Conservation (phyloP, 1,284 basidiomycete species). For the Phylloporus sp. region DNA sequence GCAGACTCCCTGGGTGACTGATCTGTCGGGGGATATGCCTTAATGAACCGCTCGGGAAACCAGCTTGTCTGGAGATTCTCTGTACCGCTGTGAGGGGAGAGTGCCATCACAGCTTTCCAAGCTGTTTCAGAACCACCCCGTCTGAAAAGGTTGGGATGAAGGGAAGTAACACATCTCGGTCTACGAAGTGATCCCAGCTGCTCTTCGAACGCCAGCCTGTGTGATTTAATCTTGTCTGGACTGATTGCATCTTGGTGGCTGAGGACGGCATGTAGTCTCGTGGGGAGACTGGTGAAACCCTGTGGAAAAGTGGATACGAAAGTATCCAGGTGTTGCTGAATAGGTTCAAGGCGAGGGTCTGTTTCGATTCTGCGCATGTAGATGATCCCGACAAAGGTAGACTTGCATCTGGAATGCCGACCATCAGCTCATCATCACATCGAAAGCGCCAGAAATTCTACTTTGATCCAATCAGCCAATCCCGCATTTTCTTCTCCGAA, state of each 20-base stretch:
- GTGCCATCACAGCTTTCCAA: constrained; percentile 18
- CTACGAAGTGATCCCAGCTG: too few species aligned
- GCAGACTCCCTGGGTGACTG: too few species aligned
- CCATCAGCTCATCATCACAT: neutral
- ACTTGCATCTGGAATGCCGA: constrained; percentile 11
- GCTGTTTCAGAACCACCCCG: constrained; percentile 1
- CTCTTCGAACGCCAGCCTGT: too few species aligned
- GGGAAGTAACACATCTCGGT: constrained; percentile 8
- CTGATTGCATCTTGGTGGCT: too few species aligned
- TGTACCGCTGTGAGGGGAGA: constrained; percentile 10
- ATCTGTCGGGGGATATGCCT: too few species aligned
- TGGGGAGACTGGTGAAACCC: neutral
- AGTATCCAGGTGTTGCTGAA: constrained; percentile 17
- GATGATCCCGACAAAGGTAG: constrained; percentile 20
- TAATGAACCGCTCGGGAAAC: too few species aligned
- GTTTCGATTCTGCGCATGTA: constrained; percentile 23
- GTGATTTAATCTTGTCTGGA: too few species aligned
- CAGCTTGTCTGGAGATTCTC: too few species aligned
- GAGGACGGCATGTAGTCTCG: constrained; percentile 17
- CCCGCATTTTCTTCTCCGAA: neutral
- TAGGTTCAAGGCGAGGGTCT: neutral
- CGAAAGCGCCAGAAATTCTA: constrained; percentile 2
- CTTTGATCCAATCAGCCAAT: constrained; percentile 17
- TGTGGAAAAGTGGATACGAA: constrained; percentile 14
- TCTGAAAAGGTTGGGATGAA: constrained; percentile 5